phyloP scores from a whole-genome alignment of 257 asterid species.

The Euphrasia confusa region DNA sequence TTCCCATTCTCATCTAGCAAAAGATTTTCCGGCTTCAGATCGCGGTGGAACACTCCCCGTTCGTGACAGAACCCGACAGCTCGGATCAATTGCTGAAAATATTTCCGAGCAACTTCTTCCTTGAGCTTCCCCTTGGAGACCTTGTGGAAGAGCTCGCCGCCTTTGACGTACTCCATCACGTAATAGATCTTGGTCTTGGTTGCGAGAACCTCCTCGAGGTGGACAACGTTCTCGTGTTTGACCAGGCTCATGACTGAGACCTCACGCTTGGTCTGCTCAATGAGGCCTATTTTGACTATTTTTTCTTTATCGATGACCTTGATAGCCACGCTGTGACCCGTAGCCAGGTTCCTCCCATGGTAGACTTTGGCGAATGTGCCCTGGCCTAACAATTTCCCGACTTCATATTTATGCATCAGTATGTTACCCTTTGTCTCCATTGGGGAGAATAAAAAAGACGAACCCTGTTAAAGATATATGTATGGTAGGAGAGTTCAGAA shows the following conservation, averaged over 20 bases:
- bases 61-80: conserved; percentile 62
- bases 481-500: background rate
- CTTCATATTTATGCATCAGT: conserved; percentile 64
- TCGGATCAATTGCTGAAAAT: conserved; percentile 60
- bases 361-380: conserved; percentile 83
- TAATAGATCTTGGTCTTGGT: conserved; percentile 68
- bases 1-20: conserved; percentile 61
- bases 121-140: conserved; percentile 59
- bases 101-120: conserved; percentile 54
- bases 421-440: conserved; percentile 53
- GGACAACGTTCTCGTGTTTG: conserved; percentile 51
- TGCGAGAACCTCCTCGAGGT: conserved; percentile 73
- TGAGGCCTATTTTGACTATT: conserved; percentile 51
- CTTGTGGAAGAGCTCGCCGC: conserved; percentile 78
- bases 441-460: conserved; percentile 8
- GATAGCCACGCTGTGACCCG: conserved; percentile 68
- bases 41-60: conserved; percentile 77
- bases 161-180: conserved; percentile 71
- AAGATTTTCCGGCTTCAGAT: conserved; percentile 69
- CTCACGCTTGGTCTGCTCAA: conserved; percentile 70
- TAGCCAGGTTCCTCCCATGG: conserved; percentile 52
- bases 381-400: conserved; percentile 82
- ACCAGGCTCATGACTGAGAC: conserved; percentile 63
- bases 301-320: conserved; percentile 79
- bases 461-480: conserved; percentile 21